Base-by-base conservation (phyloP, 148 eudicot genomes). In the Chenopodium album region DNA sequence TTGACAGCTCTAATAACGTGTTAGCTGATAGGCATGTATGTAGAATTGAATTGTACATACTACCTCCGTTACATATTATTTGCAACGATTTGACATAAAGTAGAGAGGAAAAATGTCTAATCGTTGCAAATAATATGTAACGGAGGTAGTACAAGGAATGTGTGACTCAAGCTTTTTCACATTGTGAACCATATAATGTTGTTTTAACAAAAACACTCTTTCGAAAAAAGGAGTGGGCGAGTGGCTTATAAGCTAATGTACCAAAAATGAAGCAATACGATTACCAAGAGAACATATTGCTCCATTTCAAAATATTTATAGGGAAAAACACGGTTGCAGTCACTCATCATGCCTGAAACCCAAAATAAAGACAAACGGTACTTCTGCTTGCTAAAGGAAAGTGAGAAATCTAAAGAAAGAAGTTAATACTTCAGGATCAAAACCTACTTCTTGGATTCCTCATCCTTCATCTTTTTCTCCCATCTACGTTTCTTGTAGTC, bases 381-480 rank as follows among this genome's bases (percentile, higher is more conserved):
- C 20, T 73, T 73, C 76, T 20, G 56, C 56, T 73, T 59, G 41
- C 9, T 73, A 47, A 47, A 73, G 59, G 23, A 20, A 28, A 72
- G 37, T n/a, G 41, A 72, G 20, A 8, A 7, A 10, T 34, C 44
- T 2, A 13, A 47, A 23, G 50, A 41, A 71, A 71, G 28, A 4
- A 19, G 13, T 4, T 22, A 72, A 46, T 19, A 8, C 76, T 72
- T 72, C 56, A 72, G 7, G 56, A 48, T 74, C 77, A 74, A 74
- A 47, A 74, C 32, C 77, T 84, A 85, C 77, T 82, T 84, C 48
- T 78, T 67, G 48, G 34, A 6, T 88, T 94, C 95, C 76, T 88
- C 95, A 74, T 86, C 97, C 77, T 92, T 92, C 97, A 93, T 92
- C 92, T 95, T 93, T 89, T 88, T 90, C 83, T 90, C 97, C 99